Evolutionary conservation across 2,329 filamentous ascomycete genomes (phyloP), one percentile per base, ranked within the genome.

Genomic region (Alternaria triticimaculans): DNA sequence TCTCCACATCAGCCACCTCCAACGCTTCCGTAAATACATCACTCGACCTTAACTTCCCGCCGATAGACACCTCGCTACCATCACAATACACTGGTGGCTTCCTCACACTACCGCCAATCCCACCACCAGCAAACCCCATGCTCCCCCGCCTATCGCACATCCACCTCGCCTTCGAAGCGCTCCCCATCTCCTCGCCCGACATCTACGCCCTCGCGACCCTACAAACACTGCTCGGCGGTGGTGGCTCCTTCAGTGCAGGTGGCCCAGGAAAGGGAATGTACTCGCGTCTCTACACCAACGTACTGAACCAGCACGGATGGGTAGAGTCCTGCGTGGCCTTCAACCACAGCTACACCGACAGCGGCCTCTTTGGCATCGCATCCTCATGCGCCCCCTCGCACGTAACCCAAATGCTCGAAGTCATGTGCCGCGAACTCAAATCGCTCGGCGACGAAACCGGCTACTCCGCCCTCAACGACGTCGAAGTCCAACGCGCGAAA

Each of bases 261-360:
- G 96, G 96, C 0, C 96, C 96, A 5, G 96, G 96, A 57, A 99
- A 99, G 84, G 96, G 96, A 80, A 99, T 99, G 96, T 98, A 98
- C 85, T 97, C 93, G 41, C 91, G 96, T 12, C 88, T 99, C 9
- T 99, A 97, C 85, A 98, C 94, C 67, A 97, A 97, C 79, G 95
- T 98, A 0, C 88, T 99, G 55, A 99, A 99, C 84, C 94, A 98
- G 82, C 90, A 97, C 82, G 93, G 92, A 72, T 99, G 95, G 95
- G 93, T 99, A 25, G 96, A 99, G 83, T 94, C 90, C 64, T 98
- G 96, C 82, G 87, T 97, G 55, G 92, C 95, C 28, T 98, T 98
- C 85, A 98, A 98, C 85, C 94, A 98, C 85, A 93, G 92, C 50
- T 99, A 99, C 86, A 96, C 93, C 0, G 96, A 99, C 81, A 94